Conservation (phyloP, 257 asterid species). For the Solanum ossicruentum region DNA sequence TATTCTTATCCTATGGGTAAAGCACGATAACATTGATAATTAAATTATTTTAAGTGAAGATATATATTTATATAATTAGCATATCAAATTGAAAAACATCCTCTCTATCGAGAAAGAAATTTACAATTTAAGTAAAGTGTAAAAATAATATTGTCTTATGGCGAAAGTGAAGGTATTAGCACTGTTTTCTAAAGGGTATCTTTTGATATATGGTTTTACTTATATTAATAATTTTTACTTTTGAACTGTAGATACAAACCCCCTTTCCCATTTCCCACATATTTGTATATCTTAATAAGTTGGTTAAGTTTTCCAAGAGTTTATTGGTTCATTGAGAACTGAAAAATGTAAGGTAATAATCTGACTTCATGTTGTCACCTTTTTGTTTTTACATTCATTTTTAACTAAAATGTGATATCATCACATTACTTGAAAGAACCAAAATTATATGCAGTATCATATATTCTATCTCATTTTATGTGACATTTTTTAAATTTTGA, state of each 20-base stretch:
- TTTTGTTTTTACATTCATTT: background rate
- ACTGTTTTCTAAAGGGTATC: slow-evolving; percentile 12
- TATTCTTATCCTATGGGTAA: background rate
- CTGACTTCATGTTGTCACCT: background rate
- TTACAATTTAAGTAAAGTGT: background rate
- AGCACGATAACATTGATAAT: background rate
- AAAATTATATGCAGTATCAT: background rate
- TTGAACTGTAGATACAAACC: background rate
- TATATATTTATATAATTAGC: background rate
- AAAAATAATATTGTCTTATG: slow-evolving; percentile 6
- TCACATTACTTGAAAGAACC: background rate
- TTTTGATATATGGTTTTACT: background rate
- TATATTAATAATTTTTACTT: background rate
- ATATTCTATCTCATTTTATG: background rate
- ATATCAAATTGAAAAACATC: background rate
- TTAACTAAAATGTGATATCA: background rate
- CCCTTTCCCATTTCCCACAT: background rate
- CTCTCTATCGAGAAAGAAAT: background rate
- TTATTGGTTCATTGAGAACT: background rate
- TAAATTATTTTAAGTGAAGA: background rate
- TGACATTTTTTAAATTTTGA: rapidly evolving
- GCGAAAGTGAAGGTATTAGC: slow-evolving; percentile 19
- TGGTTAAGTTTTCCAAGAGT: background rate
- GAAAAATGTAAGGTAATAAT: background rate
- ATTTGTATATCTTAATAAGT: background rate